Percentiles rank a stretch among this genome's conserved stretches.
Conservation (phyloP, 2,329 filamentous ascomycete genomes). For the Zasmidium citrigriseum region DNA sequence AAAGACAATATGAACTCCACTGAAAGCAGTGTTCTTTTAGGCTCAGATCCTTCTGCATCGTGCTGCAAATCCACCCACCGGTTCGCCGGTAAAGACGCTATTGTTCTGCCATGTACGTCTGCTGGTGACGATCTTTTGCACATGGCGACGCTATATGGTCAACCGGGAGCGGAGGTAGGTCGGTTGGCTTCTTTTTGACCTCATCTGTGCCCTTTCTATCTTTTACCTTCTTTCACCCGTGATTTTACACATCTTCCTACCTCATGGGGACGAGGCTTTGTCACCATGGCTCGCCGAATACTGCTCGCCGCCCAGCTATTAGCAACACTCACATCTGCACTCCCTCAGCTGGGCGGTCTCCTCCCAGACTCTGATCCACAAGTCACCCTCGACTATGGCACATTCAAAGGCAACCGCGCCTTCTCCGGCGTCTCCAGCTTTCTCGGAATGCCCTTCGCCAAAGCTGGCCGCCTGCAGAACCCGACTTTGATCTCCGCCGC, state of each 20-base stretch:
- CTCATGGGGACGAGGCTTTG: no score
- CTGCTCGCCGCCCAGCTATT: not conserved
- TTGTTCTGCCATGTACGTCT: not conserved
- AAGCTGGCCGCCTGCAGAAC: slow-evolving; percentile 9
- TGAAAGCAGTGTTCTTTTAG: not conserved
- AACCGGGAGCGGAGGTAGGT: not conserved
- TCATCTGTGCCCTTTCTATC: no score
- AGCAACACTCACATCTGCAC: not conserved
- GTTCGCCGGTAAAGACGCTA: not conserved
- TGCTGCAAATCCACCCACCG: not conserved
- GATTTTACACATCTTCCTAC: no score
- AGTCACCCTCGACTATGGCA: slow-evolving; percentile 13
- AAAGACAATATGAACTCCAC: not conserved
- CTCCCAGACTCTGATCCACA: not conserved
- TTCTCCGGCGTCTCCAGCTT: slow-evolving; percentile 5
- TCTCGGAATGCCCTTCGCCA: slow-evolving; percentile 19
- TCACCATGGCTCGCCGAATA: not conserved
- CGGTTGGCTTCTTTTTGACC: not conserved
- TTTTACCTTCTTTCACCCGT: not conserved
- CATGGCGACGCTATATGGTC: not conserved
- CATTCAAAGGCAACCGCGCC: slow-evolving; percentile 10
- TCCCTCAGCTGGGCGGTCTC: not conserved
- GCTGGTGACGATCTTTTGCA: not conserved
- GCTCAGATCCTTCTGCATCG: not conserved
- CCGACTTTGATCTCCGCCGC: slow-evolving; percentile 5